phyloP scores from a whole-genome alignment of 1,284 basidiomycete genomes.

The Microbotryomycetes sp. region DNA sequence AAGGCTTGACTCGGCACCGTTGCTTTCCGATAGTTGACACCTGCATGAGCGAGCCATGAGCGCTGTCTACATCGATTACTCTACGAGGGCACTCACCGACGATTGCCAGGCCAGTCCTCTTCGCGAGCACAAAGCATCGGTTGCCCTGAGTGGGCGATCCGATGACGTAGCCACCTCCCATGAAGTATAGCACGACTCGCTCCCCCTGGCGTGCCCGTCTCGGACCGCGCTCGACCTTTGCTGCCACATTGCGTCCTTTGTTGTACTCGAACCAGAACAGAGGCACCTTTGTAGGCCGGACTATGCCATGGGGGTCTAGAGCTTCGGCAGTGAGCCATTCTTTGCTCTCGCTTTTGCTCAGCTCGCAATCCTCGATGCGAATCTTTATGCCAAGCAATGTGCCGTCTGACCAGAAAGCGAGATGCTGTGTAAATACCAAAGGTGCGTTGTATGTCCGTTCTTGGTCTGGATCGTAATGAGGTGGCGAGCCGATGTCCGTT shows the following conservation, averaged over 20 bases:
- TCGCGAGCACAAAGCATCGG: conserved; percentile 28
- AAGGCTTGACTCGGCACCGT: conserved; percentile 7
- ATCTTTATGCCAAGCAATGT: background rate
- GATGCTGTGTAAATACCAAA: conserved; percentile 1
- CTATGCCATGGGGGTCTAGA: conserved; percentile 12
- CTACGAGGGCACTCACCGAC: conserved; percentile 2
- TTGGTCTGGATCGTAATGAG: background rate
- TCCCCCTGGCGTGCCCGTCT: conserved; percentile 1
- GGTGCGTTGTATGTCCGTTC: background rate
- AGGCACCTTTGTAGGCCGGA: conserved; percentile 16
- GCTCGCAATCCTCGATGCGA: background rate
- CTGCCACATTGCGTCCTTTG: background rate
- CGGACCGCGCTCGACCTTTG: background rate
- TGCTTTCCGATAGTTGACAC: conserved; percentile 33
- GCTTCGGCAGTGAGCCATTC: conserved; percentile 24
- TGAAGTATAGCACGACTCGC: conserved; percentile 28
- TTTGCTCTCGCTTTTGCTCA: background rate
- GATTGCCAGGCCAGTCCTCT: conserved; percentile 13
- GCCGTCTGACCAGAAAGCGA: conserved; percentile 11
- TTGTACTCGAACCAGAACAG: conserved; percentile 31
- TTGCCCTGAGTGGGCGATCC: conserved; percentile 29
- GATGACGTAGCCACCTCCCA: conserved; percentile 27
- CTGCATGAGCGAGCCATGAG: conserved; percentile 3
- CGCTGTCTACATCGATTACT: background rate
- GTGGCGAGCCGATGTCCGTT: conserved; percentile 13